Base-by-base conservation (phyloP, 352 stramenopile species). In the Globisporangium parvum region DNA sequence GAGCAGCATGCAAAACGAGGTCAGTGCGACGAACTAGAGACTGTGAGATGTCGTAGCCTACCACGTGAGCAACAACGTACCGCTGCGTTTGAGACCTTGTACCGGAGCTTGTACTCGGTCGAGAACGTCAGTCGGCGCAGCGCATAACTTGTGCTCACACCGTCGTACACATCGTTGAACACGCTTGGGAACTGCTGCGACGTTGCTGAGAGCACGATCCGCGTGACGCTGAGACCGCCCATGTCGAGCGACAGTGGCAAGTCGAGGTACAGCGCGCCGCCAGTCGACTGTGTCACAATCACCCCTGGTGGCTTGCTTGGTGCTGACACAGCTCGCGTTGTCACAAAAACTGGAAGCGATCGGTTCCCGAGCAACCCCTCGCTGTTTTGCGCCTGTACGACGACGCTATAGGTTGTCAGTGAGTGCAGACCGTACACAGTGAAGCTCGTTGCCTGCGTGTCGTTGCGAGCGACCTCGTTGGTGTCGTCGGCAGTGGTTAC, bases 41-140 rank as follows among this genome's bases (percentile, higher is more conserved):
- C n/a, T n/a, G n/a, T n/a, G n/a, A n/a, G n/a, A n/a, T n/a, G n/a
- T n/a, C n/a, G n/a, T n/a, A n/a, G n/a, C n/a, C n/a, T n/a, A n/a
- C n/a, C n/a, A n/a, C n/a, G n/a, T n/a, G n/a, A 31, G 35, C 21
- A 21, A 8, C 20, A 21, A 46, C 40, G 23, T 52, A 59, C 37
- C 51, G 51, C 51, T 55, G 18, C 41, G 37, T 68, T 85, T 4
- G 58, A 44, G 10, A 78, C 68, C 18, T 65, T 70, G 52, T 74
- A 85, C 37, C 71, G 70, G 24, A 87, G 46, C 15, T 58, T 69
- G 57, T 85, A 87, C 15, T 60, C 51, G 10, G 77, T 85, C 2
- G 67, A 67, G 55, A 69, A 82, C 1, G 45, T 42, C 31, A 87
- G 52, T 17, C 62, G 62, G 1, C 54, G 68, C 0, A 77, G 51